Evolutionary conservation across 768 basidiomycete species (phyloP), one percentile per base, ranked within the genome.

Genomic region (Boletus edulis): DNA sequence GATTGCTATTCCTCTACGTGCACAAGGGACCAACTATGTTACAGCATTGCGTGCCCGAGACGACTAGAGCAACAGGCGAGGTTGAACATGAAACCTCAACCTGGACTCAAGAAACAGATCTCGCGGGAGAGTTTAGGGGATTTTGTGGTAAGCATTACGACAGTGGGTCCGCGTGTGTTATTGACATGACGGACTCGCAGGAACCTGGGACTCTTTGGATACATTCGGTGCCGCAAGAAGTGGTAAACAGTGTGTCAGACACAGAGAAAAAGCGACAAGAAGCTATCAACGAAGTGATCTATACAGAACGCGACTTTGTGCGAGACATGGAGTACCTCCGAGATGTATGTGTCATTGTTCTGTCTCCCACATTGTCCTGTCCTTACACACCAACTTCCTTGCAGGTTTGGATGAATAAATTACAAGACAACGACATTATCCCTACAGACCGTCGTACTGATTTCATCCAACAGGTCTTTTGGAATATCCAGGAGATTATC

Each of bases 1-100:
- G 95, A 97, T 68, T 99, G 97, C 70, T 98, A 98, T 74, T 97
- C 94, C 12, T 94, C 97, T 17, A 99, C 97, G 31, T 98, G 97
- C 73, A 90, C 91, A 34, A 79, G 91, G 49, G 95, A 98, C 67
- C 85, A 83, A 56, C 74, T 98, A n/a, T 99, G 97, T 73, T 98
- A 99, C 70, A 93, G 90, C 60, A 98, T 98, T 59, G 94, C 94
- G 27, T 99, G 97, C 68, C 97, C 97, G 2, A 74, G 97, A 47
- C 75, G 97, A 56, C 72, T 97, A 55, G 96, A 98, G 72, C 97
- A 98, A 70, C 96, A 97, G 69, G 87, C 94, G 37, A 76, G 93
- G 56, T 68, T 96, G 71, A 96, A 98, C 73, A 89, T 98, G 87
- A 94, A 94, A 70, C 91, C 89, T 17, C 85, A 93, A 67, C 91